Conservation (phyloP, 352 stramenopile genomes). For the Phytophthora pseudosyringae region DNA sequence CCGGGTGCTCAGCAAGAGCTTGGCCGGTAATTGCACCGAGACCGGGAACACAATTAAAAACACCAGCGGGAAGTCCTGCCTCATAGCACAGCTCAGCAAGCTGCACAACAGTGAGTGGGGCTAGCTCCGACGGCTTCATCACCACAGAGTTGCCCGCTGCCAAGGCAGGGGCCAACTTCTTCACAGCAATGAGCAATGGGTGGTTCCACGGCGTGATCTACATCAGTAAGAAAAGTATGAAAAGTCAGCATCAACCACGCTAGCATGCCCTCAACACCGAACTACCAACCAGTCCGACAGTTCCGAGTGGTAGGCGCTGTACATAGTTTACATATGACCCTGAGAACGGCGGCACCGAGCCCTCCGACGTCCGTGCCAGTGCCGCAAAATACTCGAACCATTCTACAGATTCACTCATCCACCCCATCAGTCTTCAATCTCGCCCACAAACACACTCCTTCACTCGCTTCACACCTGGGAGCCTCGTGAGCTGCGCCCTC, state of each 20-base stretch:
- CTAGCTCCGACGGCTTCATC: constrained; percentile 88
- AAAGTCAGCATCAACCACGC: constrained; percentile 2
- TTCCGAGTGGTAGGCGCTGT: constrained; percentile 62
- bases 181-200: constrained; percentile 78
- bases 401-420: constrained; percentile 34
- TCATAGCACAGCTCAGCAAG: constrained; percentile 49
- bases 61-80: constrained; percentile 47
- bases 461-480: constrained; percentile 33
- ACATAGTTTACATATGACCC: constrained; percentile 65
- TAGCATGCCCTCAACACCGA: not conserved
- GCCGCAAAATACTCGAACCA: constrained; percentile 89
- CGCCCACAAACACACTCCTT: not conserved
- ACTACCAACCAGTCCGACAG: constrained; percentile 50
- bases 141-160: constrained; percentile 83
- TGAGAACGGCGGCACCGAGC: constrained; percentile 67
- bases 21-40: constrained; percentile 42
- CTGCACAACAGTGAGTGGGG: constrained; percentile 62
- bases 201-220: constrained; percentile 88
- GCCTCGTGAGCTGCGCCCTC: constrained; percentile 51
- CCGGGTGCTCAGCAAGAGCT: constrained; percentile 39
- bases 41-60: constrained; percentile 59
- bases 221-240: constrained; percentile 1
- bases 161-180: constrained; percentile 71
- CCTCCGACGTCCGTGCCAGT: constrained; percentile 71
- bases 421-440: not conserved